Evolutionary conservation across 345 rosid species (phyloP), one percentile per base, ranked within the genome.

Genomic region (Rhodomyrtus tomentosa): DNA sequence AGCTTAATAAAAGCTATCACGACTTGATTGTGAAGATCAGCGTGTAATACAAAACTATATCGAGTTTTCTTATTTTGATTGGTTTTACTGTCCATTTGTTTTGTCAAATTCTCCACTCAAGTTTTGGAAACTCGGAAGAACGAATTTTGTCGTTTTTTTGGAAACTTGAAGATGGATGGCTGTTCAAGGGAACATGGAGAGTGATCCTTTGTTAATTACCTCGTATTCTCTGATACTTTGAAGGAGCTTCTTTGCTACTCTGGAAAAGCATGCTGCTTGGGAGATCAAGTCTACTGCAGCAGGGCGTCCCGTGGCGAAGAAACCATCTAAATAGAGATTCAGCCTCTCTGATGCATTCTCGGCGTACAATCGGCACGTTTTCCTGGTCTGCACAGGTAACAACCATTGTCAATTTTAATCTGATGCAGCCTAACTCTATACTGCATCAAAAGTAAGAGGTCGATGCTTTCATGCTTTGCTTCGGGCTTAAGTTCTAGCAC

Each of bases 281-380:
- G 89, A 13, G 83, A 92, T 88, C 62, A 89, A 89, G 84, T 89
- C 92, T 3, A 79, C 54, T 36, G 96, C 93, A 55, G 91, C 84
- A 24, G 87, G 82, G 52, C 88, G 88, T 76, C 91, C 91, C 83
- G 89, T 85, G 54, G 95, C 92, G 79, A 87, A 84, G 50, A 95
- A 87, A 80, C 93, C 92, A 51, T 92, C 87, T n/a, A 86, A 87
- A 32, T 92, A 90, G 86, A 93, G 82, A 68, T 92, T 87, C 84
- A 93, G 83, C 86, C 96, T 92, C 85, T 89, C 90, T 5, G 90
- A 85, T 74, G 94, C 91, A 89, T 93, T 95, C 87, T 92, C 95
- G 74, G 88, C 87, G 48, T 94, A 95, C 59, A 86, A 54, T 55
- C 84, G 89, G 86, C 93, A 86, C 18, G 83, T 81, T 40, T 87